Percentiles rank a stretch among this genome's conserved stretches.
Conservation (phyloP, 2,329 filamentous ascomycete genomes). For the Nannizziopsis arthrosporioides region DNA sequence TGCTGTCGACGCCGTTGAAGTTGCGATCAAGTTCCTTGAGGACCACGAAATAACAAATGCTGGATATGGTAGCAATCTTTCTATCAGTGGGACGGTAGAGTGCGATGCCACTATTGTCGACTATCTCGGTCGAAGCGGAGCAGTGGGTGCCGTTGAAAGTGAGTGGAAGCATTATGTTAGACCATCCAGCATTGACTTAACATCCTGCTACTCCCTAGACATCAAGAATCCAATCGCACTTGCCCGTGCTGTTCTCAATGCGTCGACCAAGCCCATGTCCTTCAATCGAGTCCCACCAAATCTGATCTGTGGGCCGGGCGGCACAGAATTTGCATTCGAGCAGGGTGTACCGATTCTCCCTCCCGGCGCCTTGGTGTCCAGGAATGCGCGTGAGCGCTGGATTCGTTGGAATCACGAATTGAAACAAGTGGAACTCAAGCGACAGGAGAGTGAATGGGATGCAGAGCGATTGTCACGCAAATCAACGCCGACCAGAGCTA, state of each 20-base stretch:
- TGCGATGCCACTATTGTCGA: slow-evolving; percentile 92
- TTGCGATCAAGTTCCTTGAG: slow-evolving; percentile 76
- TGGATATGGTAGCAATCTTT: slow-evolving; percentile 88
- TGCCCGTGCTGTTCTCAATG: slow-evolving; percentile 70
- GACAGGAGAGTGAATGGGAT: slow-evolving; percentile 18
- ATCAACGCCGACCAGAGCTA: not conserved
- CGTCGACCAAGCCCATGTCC: slow-evolving; percentile 63
- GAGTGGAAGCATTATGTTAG: slow-evolving; percentile 30
- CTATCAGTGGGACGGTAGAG: slow-evolving; percentile 81
- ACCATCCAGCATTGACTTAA: not conserved
- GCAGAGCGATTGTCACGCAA: slow-evolving; percentile 6
- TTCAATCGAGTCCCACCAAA: slow-evolving; percentile 86
- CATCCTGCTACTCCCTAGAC: slow-evolving; percentile 41
- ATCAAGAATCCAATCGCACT: slow-evolving; percentile 87
- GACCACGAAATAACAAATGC: slow-evolving; percentile 94
- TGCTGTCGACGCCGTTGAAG: slow-evolving; percentile 80
- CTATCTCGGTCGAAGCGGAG: slow-evolving; percentile 79
- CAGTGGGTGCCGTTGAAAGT: slow-evolving; percentile 84
- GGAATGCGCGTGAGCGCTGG: slow-evolving; percentile 66
- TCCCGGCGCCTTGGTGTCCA: slow-evolving; percentile 68
- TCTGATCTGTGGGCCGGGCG: slow-evolving; percentile 74
- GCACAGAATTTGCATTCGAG: slow-evolving; percentile 71
- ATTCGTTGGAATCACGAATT: slow-evolving; percentile 64
- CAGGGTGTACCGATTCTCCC: slow-evolving; percentile 62
- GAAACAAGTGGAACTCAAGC: slow-evolving; percentile 29